Evolutionary conservation across 2,329 filamentous ascomycete genomes (phyloP).

Genomic region (Fusarium tanahbumbuense): DNA sequence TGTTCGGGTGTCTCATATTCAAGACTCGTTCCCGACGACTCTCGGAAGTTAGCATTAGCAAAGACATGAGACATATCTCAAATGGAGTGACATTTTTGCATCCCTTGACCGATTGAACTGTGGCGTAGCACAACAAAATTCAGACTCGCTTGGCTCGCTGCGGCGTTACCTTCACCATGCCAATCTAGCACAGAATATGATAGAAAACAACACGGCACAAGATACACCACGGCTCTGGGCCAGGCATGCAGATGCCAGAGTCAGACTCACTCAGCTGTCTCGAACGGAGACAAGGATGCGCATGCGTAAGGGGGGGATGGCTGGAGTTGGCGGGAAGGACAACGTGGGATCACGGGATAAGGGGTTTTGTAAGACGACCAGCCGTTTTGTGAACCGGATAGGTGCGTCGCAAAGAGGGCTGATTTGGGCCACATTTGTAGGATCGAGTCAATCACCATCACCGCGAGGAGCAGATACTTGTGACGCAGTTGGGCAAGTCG

Average conservation of each 20-base stretch:
- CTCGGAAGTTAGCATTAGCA: slow-evolving; percentile 18
- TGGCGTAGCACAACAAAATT: slow-evolving; percentile 26
- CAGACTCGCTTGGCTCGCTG: slow-evolving; percentile 37
- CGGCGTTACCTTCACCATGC: slow-evolving; percentile 29
- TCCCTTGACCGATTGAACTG: slow-evolving; percentile 10
- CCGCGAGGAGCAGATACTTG: slow-evolving; percentile 3
- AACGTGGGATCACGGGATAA: slow-evolving; percentile 41
- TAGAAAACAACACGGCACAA: slow-evolving; percentile 21
- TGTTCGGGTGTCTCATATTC: slow-evolving; percentile 19
- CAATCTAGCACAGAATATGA: slow-evolving; percentile 26
- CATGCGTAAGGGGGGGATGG: slow-evolving; percentile 22
- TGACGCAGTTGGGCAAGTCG: slow-evolving; percentile 19
- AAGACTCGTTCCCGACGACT: slow-evolving; percentile 13
- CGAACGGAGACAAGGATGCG: slow-evolving; percentile 25
- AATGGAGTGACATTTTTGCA: slow-evolving; percentile 1
- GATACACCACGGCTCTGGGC: slow-evolving; percentile 1
- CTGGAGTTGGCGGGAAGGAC: slow-evolving; percentile 26
- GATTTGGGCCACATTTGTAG: slow-evolving; percentile 42
- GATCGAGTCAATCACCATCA: background rate
- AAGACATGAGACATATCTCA: slow-evolving; percentile 11
- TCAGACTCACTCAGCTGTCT: slow-evolving; percentile 21
- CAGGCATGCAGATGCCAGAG: slow-evolving; percentile 24
- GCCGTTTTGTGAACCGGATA: slow-evolving; percentile 38
- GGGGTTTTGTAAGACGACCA: slow-evolving; percentile 36
- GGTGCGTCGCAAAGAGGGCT: slow-evolving; percentile 48